Evolutionary conservation across 441 rosid genomes (phyloP).

Genomic region (Codiaeum variegatum): DNA sequence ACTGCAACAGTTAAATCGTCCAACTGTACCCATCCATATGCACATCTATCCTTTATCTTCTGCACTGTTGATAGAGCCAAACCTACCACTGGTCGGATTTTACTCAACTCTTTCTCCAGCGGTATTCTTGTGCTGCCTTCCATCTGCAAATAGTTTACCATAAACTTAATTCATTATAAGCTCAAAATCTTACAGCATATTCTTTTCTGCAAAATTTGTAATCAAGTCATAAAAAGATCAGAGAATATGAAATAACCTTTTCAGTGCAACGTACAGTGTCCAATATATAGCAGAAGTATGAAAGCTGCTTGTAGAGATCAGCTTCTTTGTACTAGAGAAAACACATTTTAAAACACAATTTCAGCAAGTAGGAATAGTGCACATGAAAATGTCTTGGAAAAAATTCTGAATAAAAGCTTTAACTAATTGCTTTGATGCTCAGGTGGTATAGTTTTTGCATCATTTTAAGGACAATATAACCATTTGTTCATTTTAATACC

Average conservation of each 20-base stretch:
- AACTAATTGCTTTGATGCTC: too few species aligned
- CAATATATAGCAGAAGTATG: slow-evolving; percentile 73
- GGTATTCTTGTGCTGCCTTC: slow-evolving; percentile 45
- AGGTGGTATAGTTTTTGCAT: not conserved
- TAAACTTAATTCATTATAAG: not conserved
- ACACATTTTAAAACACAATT: slow-evolving; percentile 1
- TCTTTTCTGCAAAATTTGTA: not conserved
- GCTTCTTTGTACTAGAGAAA: slow-evolving; percentile 73
- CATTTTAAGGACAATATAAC: not conserved
- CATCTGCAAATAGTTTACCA: slow-evolving; percentile 37
- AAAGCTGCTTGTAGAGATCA: slow-evolving; percentile 83
- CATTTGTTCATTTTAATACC: not conserved
- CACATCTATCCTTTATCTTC: slow-evolving; percentile 63
- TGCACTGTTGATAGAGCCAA: slow-evolving; percentile 50
- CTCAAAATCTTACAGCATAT: not conserved
- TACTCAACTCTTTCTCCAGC: slow-evolving; percentile 55
- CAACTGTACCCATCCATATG: slow-evolving; percentile 81
- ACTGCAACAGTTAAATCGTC: slow-evolving; percentile 41
- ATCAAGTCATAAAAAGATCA: not conserved
- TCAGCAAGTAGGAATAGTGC: not conserved
- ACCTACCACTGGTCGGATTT: slow-evolving; percentile 53
- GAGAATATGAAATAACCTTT: slow-evolving; percentile 42
- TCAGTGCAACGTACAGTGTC: slow-evolving; percentile 63
- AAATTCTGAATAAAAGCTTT: not conserved
- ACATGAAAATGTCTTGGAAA: not conserved